Evolutionary conservation across 129 eudicot species (phyloP), one percentile per base, ranked within the genome.

Genomic region (Tagetes patula): DNA sequence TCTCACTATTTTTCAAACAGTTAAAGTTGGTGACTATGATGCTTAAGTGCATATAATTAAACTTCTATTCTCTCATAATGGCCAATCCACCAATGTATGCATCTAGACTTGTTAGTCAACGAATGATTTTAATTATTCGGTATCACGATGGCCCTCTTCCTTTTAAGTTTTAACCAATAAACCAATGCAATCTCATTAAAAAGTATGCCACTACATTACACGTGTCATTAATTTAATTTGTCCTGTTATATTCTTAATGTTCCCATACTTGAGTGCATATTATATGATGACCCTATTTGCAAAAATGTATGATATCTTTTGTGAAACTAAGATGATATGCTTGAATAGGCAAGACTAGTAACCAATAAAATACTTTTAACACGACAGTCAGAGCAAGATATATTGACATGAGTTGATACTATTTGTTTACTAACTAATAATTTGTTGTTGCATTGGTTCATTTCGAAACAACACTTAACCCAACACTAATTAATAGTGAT

Each of bases 21-120:
- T 20, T 20, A 20, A 20, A 20, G 27, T 62, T 37, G 80, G 12
- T 74, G 63, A 79, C 27, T 39, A 48, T 59, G 39, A 62, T 69
- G 47, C 39, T 65, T 72, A 72, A 64, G 78, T 50, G 78, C 74
- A 72, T 74, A 60, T 75, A 61, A 42, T 61, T 73, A 60, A 72
- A 67, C 40, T 64, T 50, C 6, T 32, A 73, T 45, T 73, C 77
- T 45, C 61, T 46, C 43, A 36, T 69, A 39, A 46, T 49, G 50
- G 50, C 46, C 14, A 27, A 69, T 49, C 65, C 65, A 59, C 65
- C 65, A 10, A 59, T 59, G 65, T 27, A 7, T 58, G 39, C 33
- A 6, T 59, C 12, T 32, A 9, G 40, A 13, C 13, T 7, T 12
- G 12, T 55, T 55, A 55, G 64, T 56, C 64, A 30, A 56, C 39